phyloP scores from a whole-genome alignment of 805 yeast genomes.

The Yamadazyma philogaea region DNA sequence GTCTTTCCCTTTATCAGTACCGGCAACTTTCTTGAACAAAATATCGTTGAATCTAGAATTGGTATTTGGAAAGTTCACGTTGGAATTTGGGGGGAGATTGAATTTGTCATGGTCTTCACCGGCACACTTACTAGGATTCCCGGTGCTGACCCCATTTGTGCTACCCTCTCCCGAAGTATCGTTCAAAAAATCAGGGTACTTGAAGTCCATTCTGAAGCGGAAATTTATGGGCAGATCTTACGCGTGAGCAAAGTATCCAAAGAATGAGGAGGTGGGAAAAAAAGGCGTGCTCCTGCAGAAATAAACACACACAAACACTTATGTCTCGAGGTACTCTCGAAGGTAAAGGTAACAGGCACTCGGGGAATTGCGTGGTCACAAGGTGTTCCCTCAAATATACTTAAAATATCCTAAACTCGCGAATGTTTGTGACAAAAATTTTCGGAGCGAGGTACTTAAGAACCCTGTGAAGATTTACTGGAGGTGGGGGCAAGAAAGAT shows the following conservation, averaged over 20 bases:
- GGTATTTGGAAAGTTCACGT: slow-evolving; percentile 5
- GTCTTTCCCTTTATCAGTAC: slow-evolving; percentile 14
- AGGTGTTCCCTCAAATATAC: slow-evolving; percentile 1
- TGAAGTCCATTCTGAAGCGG: slow-evolving; percentile 24
- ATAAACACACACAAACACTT: no score
- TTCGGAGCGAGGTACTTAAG: slow-evolving; percentile 4
- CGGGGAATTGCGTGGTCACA: not conserved
- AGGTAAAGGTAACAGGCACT: no score
- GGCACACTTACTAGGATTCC: not conserved
- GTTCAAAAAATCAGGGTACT: slow-evolving; percentile 35
- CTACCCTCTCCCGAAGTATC: not conserved
- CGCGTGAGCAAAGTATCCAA: not conserved
- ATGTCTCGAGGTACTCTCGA: no score
- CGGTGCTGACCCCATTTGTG: not conserved
- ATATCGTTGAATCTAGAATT: slow-evolving; percentile 19
- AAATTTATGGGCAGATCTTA: not conserved
- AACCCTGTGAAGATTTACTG: slow-evolving; percentile 7
- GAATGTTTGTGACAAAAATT: slow-evolving; percentile 4
- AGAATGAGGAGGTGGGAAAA: not conserved
- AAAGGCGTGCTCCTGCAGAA: no score
- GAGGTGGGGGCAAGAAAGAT: not conserved
- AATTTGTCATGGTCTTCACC: slow-evolving; percentile 9
- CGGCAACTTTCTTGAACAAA: slow-evolving; percentile 23
- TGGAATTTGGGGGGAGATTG: slow-evolving; percentile 14
- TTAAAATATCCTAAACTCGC: slow-evolving; percentile 5